A percentile compares a stretch with the other conserved stretches of the same genome.
phyloP scores from a whole-genome alignment of 441 rosid genomes.

The Bruguiera hainesii region DNA sequence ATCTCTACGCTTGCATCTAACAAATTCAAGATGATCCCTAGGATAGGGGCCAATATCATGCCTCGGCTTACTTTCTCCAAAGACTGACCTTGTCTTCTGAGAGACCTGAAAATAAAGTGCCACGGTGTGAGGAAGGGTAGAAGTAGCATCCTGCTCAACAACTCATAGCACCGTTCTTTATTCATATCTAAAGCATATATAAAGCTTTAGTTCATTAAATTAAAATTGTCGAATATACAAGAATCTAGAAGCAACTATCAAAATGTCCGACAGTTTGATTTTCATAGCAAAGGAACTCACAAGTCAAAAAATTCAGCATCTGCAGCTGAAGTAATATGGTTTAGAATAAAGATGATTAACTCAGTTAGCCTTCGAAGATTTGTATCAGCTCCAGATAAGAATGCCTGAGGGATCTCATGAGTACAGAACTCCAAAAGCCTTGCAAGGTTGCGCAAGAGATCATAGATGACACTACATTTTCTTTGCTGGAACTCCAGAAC shows the following conservation, averaged over 20 bases:
- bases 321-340: slow-evolving; percentile 74
- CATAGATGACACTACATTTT: slow-evolving; percentile 87
- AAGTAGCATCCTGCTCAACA: background rate
- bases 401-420: slow-evolving; percentile 78
- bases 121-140: slow-evolving; percentile 3
- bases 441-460: slow-evolving; percentile 92
- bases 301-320: slow-evolving; percentile 91
- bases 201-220: too few species aligned
- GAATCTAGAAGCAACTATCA: too few species aligned
- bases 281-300: slow-evolving; percentile 45
- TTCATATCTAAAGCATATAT: too few species aligned
- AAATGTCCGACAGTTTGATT: background rate
- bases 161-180: background rate
- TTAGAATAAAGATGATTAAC: slow-evolving; percentile 76
- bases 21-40: slow-evolving; percentile 87
- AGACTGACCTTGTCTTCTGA: slow-evolving; percentile 69
- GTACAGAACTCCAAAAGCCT: slow-evolving; percentile 95
- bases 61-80: slow-evolving; percentile 76
- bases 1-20: slow-evolving; percentile 57
- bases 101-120: slow-evolving; percentile 50
- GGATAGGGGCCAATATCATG: slow-evolving; percentile 83
- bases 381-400: slow-evolving; percentile 77
- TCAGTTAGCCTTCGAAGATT: slow-evolving; percentile 94
- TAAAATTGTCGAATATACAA: too few species aligned
- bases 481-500: slow-evolving; percentile 80